Conservation (phyloP, 2,329 filamentous ascomycete species). For the Xylaria sp. region DNA sequence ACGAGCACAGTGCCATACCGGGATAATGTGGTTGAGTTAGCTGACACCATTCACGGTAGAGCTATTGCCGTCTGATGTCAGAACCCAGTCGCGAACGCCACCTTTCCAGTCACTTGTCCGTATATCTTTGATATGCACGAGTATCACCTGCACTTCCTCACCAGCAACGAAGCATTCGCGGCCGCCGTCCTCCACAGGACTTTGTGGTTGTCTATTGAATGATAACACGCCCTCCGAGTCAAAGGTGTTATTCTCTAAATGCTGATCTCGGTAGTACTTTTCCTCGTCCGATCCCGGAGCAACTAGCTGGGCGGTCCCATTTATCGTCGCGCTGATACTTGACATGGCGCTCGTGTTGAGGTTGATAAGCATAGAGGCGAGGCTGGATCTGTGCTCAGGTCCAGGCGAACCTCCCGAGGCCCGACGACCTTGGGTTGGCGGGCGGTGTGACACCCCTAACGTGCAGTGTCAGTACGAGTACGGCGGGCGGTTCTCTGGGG, state of each 20-base stretch:
- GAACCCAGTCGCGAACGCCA: slow-evolving; percentile 81
- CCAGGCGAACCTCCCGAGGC: slow-evolving; percentile 71
- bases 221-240: slow-evolving; percentile 65
- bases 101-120: slow-evolving; percentile 96
- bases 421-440: slow-evolving; percentile 75
- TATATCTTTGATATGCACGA: slow-evolving; percentile 85
- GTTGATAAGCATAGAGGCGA: slow-evolving; percentile 86
- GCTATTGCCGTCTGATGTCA: slow-evolving; percentile 42
- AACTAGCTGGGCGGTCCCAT: slow-evolving; percentile 83
- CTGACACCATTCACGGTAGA: slow-evolving; percentile 31
- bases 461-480: slow-evolving; percentile 12
- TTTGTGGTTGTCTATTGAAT: slow-evolving; percentile 52
- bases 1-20: not conserved
- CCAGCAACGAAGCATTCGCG: slow-evolving; percentile 78
- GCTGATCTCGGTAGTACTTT: slow-evolving; percentile 81
- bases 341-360: slow-evolving; percentile 90
- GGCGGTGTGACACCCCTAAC: slow-evolving; percentile 86
- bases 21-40: slow-evolving; percentile 2
- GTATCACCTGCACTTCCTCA: slow-evolving; percentile 86
- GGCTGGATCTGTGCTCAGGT: slow-evolving; percentile 74
- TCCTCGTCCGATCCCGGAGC: slow-evolving; percentile 82
- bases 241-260: slow-evolving; percentile 94
- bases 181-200: slow-evolving; percentile 60
- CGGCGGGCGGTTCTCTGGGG: not conserved
- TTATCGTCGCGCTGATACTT: slow-evolving; percentile 92